These are phyloP conservation scores for Paecilomyces sp. DNA, from an alignment of 2,329 filamentous ascomycete genomes.

Conservation along the genomic window DNA sequence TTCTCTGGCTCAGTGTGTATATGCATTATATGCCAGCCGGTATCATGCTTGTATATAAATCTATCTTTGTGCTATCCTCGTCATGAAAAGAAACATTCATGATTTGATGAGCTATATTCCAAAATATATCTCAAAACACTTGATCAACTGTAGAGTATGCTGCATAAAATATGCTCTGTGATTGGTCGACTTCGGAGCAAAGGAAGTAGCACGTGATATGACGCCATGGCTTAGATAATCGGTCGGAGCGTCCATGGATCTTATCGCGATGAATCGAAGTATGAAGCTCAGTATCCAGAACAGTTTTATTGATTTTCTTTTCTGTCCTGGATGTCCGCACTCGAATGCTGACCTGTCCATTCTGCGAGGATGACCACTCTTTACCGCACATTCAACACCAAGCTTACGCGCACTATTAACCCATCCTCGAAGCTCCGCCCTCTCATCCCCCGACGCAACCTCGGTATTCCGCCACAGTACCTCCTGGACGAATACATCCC, in stretches of 20 bases:
- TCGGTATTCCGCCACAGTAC: constrained; percentile 56
- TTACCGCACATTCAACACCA: not conserved
- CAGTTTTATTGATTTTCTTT: not conserved
- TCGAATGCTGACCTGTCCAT: not conserved
- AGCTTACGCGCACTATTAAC: not conserved
- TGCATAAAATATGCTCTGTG: not conserved
- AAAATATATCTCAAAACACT: constrained; percentile 3
- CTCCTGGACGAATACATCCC: constrained; percentile 69
- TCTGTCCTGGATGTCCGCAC: not conserved
- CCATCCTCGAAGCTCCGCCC: not conserved
- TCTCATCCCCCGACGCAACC: constrained; percentile 16
- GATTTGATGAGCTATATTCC: not conserved
- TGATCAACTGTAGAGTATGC: not conserved
- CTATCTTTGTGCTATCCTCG: not conserved
- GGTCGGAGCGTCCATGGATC: not conserved
- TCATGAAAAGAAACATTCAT: not conserved
- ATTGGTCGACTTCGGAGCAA: not conserved
- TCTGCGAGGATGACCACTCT: not conserved
- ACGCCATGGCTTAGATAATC: constrained; percentile 13
- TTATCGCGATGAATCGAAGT: no score
- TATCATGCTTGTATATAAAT: not conserved
- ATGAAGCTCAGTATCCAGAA: not conserved
- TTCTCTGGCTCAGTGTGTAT: not conserved
- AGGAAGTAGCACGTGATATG: constrained; percentile 4
- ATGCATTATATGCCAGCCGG: not conserved